Percentiles rank a stretch among this genome's conserved stretches.
phyloP scores from a whole-genome alignment of 345 rosid species.

The Euphorbia lathyris region DNA sequence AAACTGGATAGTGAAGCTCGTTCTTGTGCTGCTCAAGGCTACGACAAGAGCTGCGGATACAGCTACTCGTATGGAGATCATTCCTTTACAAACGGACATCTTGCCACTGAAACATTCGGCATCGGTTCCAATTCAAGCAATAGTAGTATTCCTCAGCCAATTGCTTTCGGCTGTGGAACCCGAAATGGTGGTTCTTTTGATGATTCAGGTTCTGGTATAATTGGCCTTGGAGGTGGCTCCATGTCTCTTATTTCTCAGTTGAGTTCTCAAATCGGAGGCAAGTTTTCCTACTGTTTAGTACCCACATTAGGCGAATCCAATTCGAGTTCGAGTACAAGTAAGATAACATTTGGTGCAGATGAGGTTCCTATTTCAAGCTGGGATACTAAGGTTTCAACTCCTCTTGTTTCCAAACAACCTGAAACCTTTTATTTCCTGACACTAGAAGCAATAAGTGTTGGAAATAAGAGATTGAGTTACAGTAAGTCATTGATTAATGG shows the following conservation, averaged over 20 bases:
- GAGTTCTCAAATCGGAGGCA: conserved; percentile 29
- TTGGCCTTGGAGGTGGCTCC: conserved; percentile 61
- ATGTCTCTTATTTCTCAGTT: conserved; percentile 52
- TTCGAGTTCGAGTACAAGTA: conserved; percentile 29
- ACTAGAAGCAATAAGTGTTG: conserved; percentile 55
- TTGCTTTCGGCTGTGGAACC: conserved; percentile 54
- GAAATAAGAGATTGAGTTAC: conserved; percentile 38
- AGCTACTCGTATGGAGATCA: conserved; percentile 45
- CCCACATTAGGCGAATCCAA: conserved; percentile 20
- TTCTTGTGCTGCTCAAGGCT: conserved; percentile 28
- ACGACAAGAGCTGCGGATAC: conserved; percentile 37
- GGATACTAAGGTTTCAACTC: conserved; percentile 30
- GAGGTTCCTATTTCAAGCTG: conserved; percentile 18
- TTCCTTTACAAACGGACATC: conserved; percentile 36
- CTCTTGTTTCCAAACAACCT: conserved; percentile 30
- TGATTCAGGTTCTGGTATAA: conserved; percentile 46
- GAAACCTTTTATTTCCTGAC: conserved; percentile 46
- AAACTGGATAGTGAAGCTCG: conserved; percentile 13
- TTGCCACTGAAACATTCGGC: conserved; percentile 42
- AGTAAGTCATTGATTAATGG: background rate
- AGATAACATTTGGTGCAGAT: conserved; percentile 42
- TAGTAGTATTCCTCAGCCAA: conserved; percentile 8
- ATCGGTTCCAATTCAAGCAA: conserved; percentile 22
- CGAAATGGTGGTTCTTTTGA: conserved; percentile 44
- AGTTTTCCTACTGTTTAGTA: conserved; percentile 60